Conservation (phyloP, 2,329 filamentous ascomycete species). For the Scedosporium minutisporum region DNA sequence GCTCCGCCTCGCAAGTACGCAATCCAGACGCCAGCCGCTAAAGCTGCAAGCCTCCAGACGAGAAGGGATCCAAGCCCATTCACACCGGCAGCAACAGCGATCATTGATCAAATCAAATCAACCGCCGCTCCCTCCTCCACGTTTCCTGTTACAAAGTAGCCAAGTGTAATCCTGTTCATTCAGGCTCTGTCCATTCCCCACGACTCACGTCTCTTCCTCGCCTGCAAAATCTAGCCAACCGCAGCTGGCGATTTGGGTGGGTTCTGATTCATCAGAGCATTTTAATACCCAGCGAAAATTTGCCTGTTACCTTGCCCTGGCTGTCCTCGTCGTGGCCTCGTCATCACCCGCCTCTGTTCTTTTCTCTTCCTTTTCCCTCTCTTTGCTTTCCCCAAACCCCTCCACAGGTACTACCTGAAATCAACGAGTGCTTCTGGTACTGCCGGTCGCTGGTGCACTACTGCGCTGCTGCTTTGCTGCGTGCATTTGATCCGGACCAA, state of each 20-base stretch:
- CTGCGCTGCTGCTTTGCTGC: background rate
- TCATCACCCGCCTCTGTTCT: background rate
- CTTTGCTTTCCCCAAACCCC: background rate
- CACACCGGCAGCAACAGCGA: too few relatives aligned
- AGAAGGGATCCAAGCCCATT: too few relatives aligned
- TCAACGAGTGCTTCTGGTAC: background rate
- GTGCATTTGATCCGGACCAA: background rate
- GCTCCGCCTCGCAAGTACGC: too few relatives aligned
- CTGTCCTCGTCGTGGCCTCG: background rate
- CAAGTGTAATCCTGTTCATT: too few relatives aligned
- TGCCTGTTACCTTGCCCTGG: background rate
- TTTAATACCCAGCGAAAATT: background rate
- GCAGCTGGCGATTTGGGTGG: background rate
- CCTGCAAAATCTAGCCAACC: background rate
- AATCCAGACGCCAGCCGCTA: too few relatives aligned
- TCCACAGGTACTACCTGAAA: background rate
- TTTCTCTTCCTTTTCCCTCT: background rate
- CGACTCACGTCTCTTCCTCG: background rate
- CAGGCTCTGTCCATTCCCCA: background rate
- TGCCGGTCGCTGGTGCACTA: background rate
- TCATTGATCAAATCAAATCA: background rate
- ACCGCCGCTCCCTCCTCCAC: background rate
- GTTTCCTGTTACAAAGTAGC: too few relatives aligned
- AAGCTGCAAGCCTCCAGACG: too few relatives aligned
- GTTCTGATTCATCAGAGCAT: background rate